These are phyloP conservation scores for Ammopiptanthus mongolicus DNA, from an alignment of 306 rosid genomes.

Conservation along the genomic window DNA sequence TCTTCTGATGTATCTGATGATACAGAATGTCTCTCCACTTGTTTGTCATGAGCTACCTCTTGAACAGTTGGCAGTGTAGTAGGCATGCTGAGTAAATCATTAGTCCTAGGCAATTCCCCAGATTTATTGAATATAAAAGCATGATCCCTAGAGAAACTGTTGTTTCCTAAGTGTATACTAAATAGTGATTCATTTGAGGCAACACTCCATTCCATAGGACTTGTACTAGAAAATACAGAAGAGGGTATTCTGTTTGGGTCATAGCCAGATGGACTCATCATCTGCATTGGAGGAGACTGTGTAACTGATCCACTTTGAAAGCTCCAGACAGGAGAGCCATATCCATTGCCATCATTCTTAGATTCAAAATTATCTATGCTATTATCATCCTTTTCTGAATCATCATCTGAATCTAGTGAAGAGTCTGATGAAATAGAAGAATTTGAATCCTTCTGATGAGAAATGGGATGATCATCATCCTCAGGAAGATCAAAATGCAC, in stretches of 20 bases:
- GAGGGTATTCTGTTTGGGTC: conserved; percentile 62
- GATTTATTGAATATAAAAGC: conserved; percentile 9
- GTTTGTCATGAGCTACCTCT: conserved; percentile 2
- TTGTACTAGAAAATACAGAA: conserved; percentile 33
- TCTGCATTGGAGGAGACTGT: conserved; percentile 28
- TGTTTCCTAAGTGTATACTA: conserved; percentile 58
- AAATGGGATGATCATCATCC: background rate
- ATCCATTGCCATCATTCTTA: background rate
- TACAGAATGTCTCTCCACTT: background rate
- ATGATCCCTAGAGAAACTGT: conserved; percentile 54
- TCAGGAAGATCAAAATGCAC: conserved; percentile 37
- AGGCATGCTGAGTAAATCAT: conserved; percentile 6
- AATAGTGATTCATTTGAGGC: conserved; percentile 72
- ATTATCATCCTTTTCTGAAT: background rate
- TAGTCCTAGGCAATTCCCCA: conserved; percentile 35
- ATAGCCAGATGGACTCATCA: conserved; percentile 23
- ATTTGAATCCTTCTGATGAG: background rate
- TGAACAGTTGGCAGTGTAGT: conserved; percentile 1
- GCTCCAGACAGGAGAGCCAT: conserved; percentile 37
- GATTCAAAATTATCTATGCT: background rate
- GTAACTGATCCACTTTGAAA: conserved; percentile 21
- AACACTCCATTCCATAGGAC: conserved; percentile 57
- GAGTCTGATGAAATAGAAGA: conserved; percentile 30
- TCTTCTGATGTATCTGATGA: conserved; percentile 10
- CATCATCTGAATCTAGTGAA: conserved; percentile 14